Base-by-base conservation (phyloP, 2,329 filamentous ascomycete species). In the Didymella pomorum region DNA sequence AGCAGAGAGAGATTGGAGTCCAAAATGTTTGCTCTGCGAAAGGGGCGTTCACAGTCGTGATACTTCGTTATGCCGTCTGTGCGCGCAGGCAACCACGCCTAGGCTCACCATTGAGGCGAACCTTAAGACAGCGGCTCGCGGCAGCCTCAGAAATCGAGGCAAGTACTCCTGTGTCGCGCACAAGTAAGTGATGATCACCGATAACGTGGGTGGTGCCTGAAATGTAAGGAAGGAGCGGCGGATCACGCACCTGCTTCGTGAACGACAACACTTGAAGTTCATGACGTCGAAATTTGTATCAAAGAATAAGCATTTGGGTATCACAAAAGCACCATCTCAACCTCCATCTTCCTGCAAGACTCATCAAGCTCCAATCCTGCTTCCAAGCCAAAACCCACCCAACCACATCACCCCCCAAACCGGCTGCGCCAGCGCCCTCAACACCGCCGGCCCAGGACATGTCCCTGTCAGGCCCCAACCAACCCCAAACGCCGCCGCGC, bases 391-490 rank as follows among this genome's bases (percentile, higher is more conserved):
- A 59, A 81, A 84, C 4, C 82, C 82, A 18, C 71, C 68, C 73
- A 83, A 76, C 74, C 81, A 81, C 26, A 77, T 60, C 29, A 77
- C 25, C 3, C 82, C 82, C 82, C 82, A 84, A 2, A 68, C 60
- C 0, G 82, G 82, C 66, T 84, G 80, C 23, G 80, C 66, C 16
- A 81, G 66, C 21, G 78, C 69, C 43, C 81, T 78, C 64, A 84
- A 58, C 16, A 83, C 69, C 0, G 80, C 82, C 9, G 83, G 82
- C 0, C 83, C 83, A 11, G 83, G 83, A 68, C 83, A 85, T 1
- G 81, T 78, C 1, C 83, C 83, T 12, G 71, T 75, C 58, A 83
- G 62, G 0, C 83, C 83, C 82, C 83, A 85, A 0, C 79, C 81
- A 25, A 83, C 50, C 0, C 83, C 83, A 68, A 84, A 85, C 1